Evolutionary conservation across 2,329 filamentous ascomycete species (phyloP).

Genomic region (Huntiella bhutanensis): DNA sequence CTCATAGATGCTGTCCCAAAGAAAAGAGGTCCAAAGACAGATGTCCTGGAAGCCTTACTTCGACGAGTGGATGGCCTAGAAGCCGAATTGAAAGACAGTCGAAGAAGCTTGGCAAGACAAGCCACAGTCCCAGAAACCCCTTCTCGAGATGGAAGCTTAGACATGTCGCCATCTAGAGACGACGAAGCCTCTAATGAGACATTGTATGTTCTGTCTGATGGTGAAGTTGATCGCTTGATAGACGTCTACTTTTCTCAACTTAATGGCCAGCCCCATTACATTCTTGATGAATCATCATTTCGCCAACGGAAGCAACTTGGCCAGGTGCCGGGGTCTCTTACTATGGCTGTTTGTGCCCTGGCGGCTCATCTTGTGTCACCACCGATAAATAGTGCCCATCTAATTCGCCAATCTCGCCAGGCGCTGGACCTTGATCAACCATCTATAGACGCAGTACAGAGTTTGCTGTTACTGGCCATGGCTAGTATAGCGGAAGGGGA

Average conservation of each 20-base stretch:
- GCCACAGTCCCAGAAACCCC: constrained; percentile 11
- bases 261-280: constrained; percentile 65
- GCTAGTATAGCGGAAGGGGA: constrained; percentile 60
- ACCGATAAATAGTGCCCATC: constrained; percentile 17
- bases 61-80: constrained; percentile 76
- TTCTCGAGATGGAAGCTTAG: constrained; percentile 9
- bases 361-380: constrained; percentile 34
- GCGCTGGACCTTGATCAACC: constrained; percentile 66
- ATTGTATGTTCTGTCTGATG: background rate
- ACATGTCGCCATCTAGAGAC: background rate
- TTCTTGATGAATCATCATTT: constrained; percentile 59
- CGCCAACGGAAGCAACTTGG: constrained; percentile 52
- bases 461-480: constrained; percentile 54
- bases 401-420: constrained; percentile 47
- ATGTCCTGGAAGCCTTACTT: constrained; percentile 65
- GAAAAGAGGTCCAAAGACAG: constrained; percentile 77
- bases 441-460: constrained; percentile 58
- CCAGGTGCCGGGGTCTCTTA: constrained; percentile 38
- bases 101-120: background rate
- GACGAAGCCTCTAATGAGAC: background rate
- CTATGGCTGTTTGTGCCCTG: constrained; percentile 40
- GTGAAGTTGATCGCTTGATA: constrained; percentile 38
- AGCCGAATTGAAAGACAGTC: constrained; percentile 52
- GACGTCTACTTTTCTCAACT: constrained; percentile 65
- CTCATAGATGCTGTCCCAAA: constrained; percentile 64